Evolutionary conservation across 225 moss, liverwort and hornwort genomes (phyloP), one percentile per base, ranked within the genome.

Genomic region (Neckera pumila): DNA sequence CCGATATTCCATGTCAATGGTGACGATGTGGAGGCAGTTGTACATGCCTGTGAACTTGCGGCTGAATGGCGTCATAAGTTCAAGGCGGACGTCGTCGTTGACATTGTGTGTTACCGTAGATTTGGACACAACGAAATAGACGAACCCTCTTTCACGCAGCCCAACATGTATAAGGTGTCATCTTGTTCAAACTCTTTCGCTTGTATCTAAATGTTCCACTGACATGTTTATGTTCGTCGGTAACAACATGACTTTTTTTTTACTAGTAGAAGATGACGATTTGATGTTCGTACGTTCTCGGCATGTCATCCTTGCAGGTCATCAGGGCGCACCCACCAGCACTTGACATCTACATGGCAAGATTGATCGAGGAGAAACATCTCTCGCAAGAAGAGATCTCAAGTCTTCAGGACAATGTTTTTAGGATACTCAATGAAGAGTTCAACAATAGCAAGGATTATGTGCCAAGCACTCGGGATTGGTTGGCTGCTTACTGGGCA

Each of bases 61-160:
- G 95, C 94, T 82, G 98, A 98, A 75, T 98, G 98, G 98, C 95
- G 98, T 73, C 92, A 97, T 80, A 90, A 89, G 70, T 98, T 98
- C 80, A 97, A 97, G 86, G 95, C 98, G 33, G 98, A 98, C 85
- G 93, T 95, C 59, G 96, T 98, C 45, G 98, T 98, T 66, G 98
- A 98, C 88, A 96, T 98, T 87, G 98, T 98, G 53, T 98, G 98
- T 85, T 98, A 98, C 85, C 95, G 98, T 74, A 93, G 94, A 91
- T 98, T 98, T 90, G 98, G 98, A 58, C 98, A 98, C 90, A 98
- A 98, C 87, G 98, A 98, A 91, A 98, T 98, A 71, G 98, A 98
- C 86, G 98, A 98, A 86, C 98, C 98, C 30, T 93, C 92, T 64
- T 98, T 98, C 91, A 98, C 98, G 53, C 98, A 98, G 80, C 98